These are phyloP conservation scores for Tricholoma sp. DNA, from an alignment of 768 basidiomycete genomes.

Conservation along the genomic window DNA sequence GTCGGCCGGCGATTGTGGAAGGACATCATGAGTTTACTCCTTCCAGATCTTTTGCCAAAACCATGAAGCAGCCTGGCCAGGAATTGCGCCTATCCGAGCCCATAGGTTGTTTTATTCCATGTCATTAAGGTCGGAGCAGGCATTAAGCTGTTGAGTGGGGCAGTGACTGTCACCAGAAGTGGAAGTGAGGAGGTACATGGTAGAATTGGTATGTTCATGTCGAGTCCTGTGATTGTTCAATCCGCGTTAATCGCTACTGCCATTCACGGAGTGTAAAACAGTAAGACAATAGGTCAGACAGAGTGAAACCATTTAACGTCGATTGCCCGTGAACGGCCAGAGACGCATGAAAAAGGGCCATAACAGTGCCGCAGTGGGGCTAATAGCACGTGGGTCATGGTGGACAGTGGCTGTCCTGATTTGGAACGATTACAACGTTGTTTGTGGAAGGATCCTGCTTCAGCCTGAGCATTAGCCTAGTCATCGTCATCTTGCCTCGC, in stretches of 20 bases:
- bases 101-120: no score
- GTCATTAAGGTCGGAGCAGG: background rate
- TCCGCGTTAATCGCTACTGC: background rate
- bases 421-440: no score
- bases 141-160: background rate
- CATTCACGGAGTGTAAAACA: background rate
- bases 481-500: no score
- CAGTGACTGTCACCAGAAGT: background rate
- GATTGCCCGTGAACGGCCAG: background rate
- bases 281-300: background rate
- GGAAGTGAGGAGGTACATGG: background rate
- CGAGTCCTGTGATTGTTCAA: background rate
- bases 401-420: background rate
- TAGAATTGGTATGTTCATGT: background rate
- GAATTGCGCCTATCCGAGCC: no score
- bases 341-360: background rate
- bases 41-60: background rate
- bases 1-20: background rate
- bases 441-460: no score
- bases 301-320: background rate
- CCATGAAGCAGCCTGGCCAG: no score
- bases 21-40: background rate
- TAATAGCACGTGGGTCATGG: background rate
- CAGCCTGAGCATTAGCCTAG: no score
- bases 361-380: no score